These are phyloP conservation scores for Fusarium verticillioides DNA, from an alignment of 2,329 filamentous ascomycete genomes.

Conservation along the genomic window DNA sequence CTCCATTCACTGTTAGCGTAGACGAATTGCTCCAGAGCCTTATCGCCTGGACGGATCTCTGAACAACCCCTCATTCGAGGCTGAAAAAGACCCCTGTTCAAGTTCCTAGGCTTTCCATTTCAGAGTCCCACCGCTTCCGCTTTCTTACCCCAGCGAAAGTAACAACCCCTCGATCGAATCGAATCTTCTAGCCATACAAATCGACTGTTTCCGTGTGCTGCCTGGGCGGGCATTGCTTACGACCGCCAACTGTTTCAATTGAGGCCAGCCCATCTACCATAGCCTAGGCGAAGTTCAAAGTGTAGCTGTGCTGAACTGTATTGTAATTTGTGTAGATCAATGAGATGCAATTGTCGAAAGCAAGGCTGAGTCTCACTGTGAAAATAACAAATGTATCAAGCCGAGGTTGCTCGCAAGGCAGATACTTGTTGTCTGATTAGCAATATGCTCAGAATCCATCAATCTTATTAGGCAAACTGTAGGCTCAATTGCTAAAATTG, in stretches of 20 bases:
- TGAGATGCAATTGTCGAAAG: neutral
- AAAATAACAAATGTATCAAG: neutral
- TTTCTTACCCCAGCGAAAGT: constrained; percentile 15
- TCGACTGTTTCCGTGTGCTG: constrained; percentile 1
- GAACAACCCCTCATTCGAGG: constrained; percentile 33
- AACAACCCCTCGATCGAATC: constrained; percentile 25
- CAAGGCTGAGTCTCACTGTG: constrained; percentile 25
- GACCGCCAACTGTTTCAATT: neutral
- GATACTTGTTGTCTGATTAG: neutral
- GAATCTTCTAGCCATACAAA: constrained; percentile 42
- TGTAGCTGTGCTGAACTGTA: neutral
- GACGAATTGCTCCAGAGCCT: neutral
- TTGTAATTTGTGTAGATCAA: constrained; percentile 10
- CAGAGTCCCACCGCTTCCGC: constrained; percentile 34
- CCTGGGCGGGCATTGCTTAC: neutral
- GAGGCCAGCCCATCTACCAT: constrained; percentile 5
- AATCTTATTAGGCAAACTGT: neutral
- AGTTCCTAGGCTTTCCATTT: constrained; percentile 34
- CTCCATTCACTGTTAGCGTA: neutral
- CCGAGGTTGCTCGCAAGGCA: constrained; percentile 1
- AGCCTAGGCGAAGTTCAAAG: neutral
- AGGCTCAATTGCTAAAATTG: neutral
- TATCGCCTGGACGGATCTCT: neutral
- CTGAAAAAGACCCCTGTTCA: constrained; percentile 35
- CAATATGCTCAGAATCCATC: neutral